Conservation (phyloP, 257 asterid genomes). For the Plectranthus barbatus region DNA sequence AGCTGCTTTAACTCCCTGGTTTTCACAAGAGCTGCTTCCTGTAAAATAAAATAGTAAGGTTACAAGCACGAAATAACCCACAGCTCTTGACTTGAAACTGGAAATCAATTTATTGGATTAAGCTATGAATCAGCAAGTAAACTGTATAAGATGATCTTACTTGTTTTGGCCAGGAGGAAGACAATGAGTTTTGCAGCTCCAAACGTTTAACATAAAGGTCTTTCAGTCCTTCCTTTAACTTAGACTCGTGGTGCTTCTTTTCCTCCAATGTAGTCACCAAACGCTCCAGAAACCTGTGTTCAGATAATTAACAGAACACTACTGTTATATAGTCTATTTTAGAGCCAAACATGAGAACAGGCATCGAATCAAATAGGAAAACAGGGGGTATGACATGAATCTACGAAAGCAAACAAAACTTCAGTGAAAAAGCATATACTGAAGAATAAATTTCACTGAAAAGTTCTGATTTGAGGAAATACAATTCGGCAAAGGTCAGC, state of each 20-base stretch:
- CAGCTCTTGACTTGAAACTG: background rate
- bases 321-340: too few relatives aligned
- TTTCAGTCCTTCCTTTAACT: conserved; percentile 74
- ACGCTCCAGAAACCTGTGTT: conserved; percentile 84
- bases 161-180: conserved; percentile 97
- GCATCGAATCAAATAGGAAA: too few relatives aligned
- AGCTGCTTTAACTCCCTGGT: conserved; percentile 77
- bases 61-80: background rate
- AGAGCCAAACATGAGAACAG: background rate
- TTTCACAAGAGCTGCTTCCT: conserved; percentile 68
- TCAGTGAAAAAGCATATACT: too few relatives aligned
- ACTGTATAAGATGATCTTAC: too few relatives aligned
- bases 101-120: background rate
- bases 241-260: conserved; percentile 80
- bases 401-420: too few relatives aligned
- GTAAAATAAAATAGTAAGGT: conserved; percentile 11
- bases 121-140: background rate
- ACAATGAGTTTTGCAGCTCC: conserved; percentile 87
- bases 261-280: conserved; percentile 80
- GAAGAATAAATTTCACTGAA: too few relatives aligned
- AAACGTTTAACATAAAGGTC: conserved; percentile 65
- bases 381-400: too few relatives aligned
- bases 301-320: conserved; percentile 8
- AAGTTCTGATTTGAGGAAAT: too few relatives aligned
- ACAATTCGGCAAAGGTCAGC: background rate